These are phyloP conservation scores for Pseudocercospora crystallina DNA, from an alignment of 2,329 filamentous ascomycete species.

Conservation along the genomic window DNA sequence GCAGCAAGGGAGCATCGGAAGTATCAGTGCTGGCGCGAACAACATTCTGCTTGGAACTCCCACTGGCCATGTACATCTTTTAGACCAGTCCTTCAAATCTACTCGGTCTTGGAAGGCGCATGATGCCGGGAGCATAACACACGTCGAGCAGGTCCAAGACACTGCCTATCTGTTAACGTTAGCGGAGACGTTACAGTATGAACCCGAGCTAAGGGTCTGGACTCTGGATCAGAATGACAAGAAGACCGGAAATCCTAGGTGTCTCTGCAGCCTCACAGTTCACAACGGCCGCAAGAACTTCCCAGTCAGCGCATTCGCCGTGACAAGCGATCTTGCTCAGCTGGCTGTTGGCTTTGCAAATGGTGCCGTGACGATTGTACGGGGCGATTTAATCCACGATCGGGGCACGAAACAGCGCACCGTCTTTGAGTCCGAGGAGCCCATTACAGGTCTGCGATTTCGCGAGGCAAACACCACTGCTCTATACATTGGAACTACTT, in stretches of 20 bases:
- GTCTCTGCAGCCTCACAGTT: constrained; percentile 79
- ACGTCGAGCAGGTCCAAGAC: constrained; percentile 88
- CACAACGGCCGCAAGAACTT: constrained; percentile 91
- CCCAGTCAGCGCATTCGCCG: constrained; percentile 89
- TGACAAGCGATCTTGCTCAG: constrained; percentile 84
- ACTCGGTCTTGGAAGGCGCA: constrained; percentile 84
- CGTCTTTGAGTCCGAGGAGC: constrained; percentile 95
- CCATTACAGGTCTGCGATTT: constrained; percentile 87
- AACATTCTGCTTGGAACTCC: constrained; percentile 85
- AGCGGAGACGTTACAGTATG: constrained; percentile 80
- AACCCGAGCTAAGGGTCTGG: constrained; percentile 96
- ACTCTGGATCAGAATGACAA: constrained; percentile 90
- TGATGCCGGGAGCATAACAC: constrained; percentile 75
- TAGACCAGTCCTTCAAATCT: constrained; percentile 84
- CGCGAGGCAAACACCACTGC: constrained; percentile 65
- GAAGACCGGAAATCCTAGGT: constrained; percentile 86
- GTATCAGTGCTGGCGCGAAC: constrained; percentile 80
- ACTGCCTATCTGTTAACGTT: constrained; percentile 84
- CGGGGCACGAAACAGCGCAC: constrained; percentile 90
- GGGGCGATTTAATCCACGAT: constrained; percentile 93
- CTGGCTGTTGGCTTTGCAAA: constrained; percentile 95
- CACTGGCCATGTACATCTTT: constrained; percentile 82
- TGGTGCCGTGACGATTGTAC: constrained; percentile 86
- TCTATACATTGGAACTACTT: constrained; percentile 89
- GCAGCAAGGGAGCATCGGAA: constrained; percentile 68